Base-by-base conservation (phyloP, 2,329 filamentous ascomycete species). In the Aspergillus vadensis region DNA sequence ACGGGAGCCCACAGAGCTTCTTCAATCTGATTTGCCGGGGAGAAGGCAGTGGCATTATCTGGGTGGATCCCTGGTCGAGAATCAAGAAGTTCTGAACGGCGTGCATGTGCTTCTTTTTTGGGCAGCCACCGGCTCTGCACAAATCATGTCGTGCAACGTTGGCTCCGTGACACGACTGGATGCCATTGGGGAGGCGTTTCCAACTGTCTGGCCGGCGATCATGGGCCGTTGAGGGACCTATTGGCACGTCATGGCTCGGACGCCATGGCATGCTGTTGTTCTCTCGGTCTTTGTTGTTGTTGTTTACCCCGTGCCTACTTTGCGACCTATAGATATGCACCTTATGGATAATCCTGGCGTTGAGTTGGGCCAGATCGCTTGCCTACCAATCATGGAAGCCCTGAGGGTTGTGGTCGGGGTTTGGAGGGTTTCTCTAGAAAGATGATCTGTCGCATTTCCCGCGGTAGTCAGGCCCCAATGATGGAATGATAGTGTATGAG, bases 111-210 rank as follows among this genome's bases (percentile, higher is more conserved):
- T 61, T 63, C 59, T 62, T 63, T 60, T 63, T 69, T 68, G 67
- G 67, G 67, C 67, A 69, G 63, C 67, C 63, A 69, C 62, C 51
- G 50, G 63, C 59, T 60, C 62, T 64, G 64, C 62, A 63, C 64
- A 65, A 64, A 65, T 62, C 64, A 63, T 60, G 64, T 57, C 21
- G 67, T 68, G 67, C 63, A 63, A 68, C 63, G 58, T 67, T 61
- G 60, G 43, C 58, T 48, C 59, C 60, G 54, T 57, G 58, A 64
- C 59, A 59, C 53, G 48, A 62, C 56, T 54, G 58, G 57, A 49
- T 52, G 48, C 58, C 59, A 59, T 59, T 54, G 54, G 39, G 61
- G 59, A 62, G 55, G 51, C 53, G 27, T 57, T 44, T 56, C 58
- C 50, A 65, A 58, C 51, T 59, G 60, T 44, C 56, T 55, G 53